A percentile compares a stretch with the other conserved stretches of the same genome.
These are phyloP conservation scores for Hypoxylon sp. DNA, from an alignment of 2,329 filamentous ascomycete genomes.

Conservation along the genomic window DNA sequence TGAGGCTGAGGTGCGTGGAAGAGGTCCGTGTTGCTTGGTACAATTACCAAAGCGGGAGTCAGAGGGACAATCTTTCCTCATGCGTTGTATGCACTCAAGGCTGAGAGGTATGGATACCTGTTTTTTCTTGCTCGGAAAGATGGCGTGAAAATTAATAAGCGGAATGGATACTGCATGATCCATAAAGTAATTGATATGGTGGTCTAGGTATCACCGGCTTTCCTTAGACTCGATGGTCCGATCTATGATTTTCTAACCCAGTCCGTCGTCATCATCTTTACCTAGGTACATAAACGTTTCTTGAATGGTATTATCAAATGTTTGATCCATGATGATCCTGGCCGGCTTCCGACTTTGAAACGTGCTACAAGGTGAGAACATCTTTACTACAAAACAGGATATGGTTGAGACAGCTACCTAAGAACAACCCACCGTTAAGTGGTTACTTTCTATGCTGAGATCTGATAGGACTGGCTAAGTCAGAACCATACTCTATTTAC, in stretches of 20 bases:
- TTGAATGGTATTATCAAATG: slow-evolving; percentile 15
- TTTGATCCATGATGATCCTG: slow-evolving; percentile 32
- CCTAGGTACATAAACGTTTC: slow-evolving; percentile 15
- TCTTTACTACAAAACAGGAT: slow-evolving; percentile 14
- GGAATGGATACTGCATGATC: no score
- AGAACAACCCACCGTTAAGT: slow-evolving; percentile 9
- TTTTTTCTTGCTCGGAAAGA: no score
- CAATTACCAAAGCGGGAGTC: slow-evolving; percentile 22
- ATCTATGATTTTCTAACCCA: slow-evolving; percentile 21
- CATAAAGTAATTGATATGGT: neutral
- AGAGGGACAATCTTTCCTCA: neutral
- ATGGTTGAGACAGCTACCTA: slow-evolving; percentile 27
- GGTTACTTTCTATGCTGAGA: neutral
- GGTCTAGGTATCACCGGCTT: neutral
- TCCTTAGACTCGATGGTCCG: neutral
- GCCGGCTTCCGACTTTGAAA: slow-evolving; percentile 34
- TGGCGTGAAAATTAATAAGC: no score
- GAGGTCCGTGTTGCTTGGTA: slow-evolving; percentile 27
- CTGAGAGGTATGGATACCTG: neutral
- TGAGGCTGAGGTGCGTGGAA: slow-evolving; percentile 16
- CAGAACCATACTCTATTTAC: slow-evolving; percentile 24
- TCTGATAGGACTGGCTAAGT: slow-evolving; percentile 10
- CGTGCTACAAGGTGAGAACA: slow-evolving; percentile 26
- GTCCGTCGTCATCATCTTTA: slow-evolving; percentile 24
- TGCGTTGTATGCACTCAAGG: slow-evolving; percentile 7